Percentiles rank a stretch among this genome's conserved stretches.
phyloP scores from a whole-genome alignment of 2,329 filamentous ascomycete species.

The Epichloe typhina region DNA sequence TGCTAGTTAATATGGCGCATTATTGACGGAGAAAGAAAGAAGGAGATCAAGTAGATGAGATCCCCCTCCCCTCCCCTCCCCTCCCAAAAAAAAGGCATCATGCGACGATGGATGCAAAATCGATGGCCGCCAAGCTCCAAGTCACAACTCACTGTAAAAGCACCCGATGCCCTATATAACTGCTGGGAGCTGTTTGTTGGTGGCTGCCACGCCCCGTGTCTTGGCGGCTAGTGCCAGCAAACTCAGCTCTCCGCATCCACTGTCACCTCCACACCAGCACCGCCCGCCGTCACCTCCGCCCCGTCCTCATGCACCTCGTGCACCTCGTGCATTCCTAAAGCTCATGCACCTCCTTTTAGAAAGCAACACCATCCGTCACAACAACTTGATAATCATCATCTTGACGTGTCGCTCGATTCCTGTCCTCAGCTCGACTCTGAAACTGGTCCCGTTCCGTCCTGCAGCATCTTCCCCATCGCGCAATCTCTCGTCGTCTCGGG shows the following conservation, averaged over 20 bases:
- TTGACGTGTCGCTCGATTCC: not conserved
- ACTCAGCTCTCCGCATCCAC: not conserved
- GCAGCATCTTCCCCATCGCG: not conserved
- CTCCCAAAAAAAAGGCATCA: no score
- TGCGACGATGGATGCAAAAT: no score
- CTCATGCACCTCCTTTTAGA: not conserved
- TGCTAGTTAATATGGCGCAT: no score
- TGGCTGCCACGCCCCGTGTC: no score
- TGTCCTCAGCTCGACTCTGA: not conserved
- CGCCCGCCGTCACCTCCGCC: not conserved
- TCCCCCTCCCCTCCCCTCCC: rapidly evolving
- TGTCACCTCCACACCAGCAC: not conserved
- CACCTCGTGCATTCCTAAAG: constrained; percentile 1
- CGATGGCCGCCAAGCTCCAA: no score
- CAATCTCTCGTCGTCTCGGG: not conserved
- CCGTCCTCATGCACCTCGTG: constrained; percentile 1
- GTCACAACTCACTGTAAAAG: no score
- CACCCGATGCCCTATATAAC: no score
- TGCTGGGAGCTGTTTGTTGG: no score
- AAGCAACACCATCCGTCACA: not conserved
- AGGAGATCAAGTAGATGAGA: no score
- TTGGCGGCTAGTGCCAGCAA: no score
- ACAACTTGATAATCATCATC: not conserved
- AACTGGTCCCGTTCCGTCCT: not conserved
- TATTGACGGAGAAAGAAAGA: no score